Evolutionary conservation across 306 rosid genomes (phyloP), one percentile per base, ranked within the genome.

Genomic region (Delonix regia): DNA sequence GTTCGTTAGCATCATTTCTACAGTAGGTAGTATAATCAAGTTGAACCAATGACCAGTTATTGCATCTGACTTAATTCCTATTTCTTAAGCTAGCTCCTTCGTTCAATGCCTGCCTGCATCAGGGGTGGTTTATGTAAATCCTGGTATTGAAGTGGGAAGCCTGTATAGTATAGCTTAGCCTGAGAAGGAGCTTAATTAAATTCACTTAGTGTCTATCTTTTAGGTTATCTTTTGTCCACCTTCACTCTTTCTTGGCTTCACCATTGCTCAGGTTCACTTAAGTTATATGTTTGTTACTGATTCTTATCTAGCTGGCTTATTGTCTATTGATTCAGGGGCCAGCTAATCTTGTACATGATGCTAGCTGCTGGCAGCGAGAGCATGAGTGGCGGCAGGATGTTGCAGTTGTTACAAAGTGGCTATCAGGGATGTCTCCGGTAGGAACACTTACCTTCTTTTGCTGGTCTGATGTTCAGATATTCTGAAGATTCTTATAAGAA

Each of bases 361-460:
- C 99, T 62, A 95, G 90, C 87, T 83, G 86, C 83, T 95, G 99
- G 99, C 90, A 80, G 61, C 97, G 78, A 64, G 99, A 95, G 83
- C 96, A 95, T 81, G 98, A 95, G 87, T 95, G 99, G 99, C 89
- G 92, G 78, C 99, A 95, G 87, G 99, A 95, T 86, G 93, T 95
- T 85, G 99, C 99, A 73, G 99, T 95, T 82, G 99, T 87, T 82
- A 95, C 99, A 16, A 95, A 95, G 87, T 95, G 99, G 99, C 83
- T 95, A 42, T 87, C 98, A 15, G 98, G 98, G 88, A 93, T 91
- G 84, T 95, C 99, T 82, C 97, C 96, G 73, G 99, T 94, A 90
- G 76, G 86, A n/a, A n/a, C 45, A 38, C 18, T 72, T 78, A 36
- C 28, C 86, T 45, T 78, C 33, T 79, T 22, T 33, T 62, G 68